A percentile compares a stretch with the other conserved stretches of the same genome.
These are phyloP conservation scores for Aspergillus affinis DNA, from an alignment of 495 filamentous ascomycete species.

Conservation along the genomic window DNA sequence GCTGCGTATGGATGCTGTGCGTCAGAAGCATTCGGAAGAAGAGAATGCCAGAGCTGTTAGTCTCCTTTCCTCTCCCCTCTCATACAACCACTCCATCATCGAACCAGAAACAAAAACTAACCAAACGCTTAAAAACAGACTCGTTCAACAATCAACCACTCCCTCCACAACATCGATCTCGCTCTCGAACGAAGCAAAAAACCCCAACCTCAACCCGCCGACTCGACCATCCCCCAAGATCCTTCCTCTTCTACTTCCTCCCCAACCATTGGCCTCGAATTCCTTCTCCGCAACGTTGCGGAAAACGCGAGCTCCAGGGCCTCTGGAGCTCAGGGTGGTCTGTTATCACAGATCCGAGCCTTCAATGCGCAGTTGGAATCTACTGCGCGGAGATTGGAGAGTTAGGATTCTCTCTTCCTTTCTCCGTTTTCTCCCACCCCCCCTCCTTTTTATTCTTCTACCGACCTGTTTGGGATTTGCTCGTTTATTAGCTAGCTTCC, in stretches of 20 bases:
- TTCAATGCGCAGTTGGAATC: conserved; percentile 49
- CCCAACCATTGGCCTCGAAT: conserved; percentile 40
- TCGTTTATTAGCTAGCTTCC: conserved; percentile 31
- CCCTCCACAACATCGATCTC: conserved; percentile 44
- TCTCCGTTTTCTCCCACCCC: not conserved
- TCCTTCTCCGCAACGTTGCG: conserved; percentile 41
- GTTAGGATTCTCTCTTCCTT: conserved; percentile 11
- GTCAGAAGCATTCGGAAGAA: conserved; percentile 53
- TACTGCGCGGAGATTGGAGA: conserved; percentile 34
- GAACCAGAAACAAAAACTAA: not conserved
- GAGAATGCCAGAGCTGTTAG: conserved; percentile 40
- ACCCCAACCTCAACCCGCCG: conserved; percentile 8
- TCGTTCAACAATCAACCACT: conserved; percentile 46
- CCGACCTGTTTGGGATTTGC: not conserved
- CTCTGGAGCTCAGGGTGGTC: conserved; percentile 39
- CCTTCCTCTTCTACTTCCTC: conserved; percentile 13
- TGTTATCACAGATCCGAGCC: conserved; percentile 40
- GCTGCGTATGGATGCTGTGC: conserved; percentile 66
- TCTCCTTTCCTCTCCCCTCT: conserved; percentile 2
- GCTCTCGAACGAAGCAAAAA: conserved; percentile 46
- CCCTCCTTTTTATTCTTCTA: too few species aligned
- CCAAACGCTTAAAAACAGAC: conserved; percentile 27
- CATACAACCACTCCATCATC: not conserved
- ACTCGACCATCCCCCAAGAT: too few species aligned
- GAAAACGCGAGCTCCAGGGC: conserved; percentile 42